Percentiles rank a stretch among this genome's conserved stretches.
These are phyloP conservation scores for Diddensiella santjacobensis DNA, from an alignment of 805 yeast genomes.

Conservation along the genomic window DNA sequence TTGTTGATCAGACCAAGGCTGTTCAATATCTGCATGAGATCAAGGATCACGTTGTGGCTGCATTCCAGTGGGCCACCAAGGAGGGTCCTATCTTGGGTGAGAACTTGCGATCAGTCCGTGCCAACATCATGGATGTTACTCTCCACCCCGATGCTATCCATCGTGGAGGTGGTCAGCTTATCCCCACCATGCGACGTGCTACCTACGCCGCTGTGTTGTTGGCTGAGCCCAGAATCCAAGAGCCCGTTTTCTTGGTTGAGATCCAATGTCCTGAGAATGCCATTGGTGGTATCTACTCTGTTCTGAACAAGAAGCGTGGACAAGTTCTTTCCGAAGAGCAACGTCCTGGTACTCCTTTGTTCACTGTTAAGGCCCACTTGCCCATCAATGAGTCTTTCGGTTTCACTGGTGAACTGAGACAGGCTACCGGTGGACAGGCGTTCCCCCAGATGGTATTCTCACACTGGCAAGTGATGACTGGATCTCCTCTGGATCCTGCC, in stretches of 20 bases:
- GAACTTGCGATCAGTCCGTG: constrained; percentile 91
- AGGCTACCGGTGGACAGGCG: constrained; percentile 99
- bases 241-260: constrained; percentile 98
- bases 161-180: constrained; percentile 99
- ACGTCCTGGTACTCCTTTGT: constrained; percentile 99
- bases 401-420: constrained; percentile 99
- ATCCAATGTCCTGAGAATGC: constrained; percentile 99
- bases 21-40: constrained; percentile 98
- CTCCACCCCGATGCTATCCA: constrained; percentile 99
- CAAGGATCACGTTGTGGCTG: constrained; percentile 99
- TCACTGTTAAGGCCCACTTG: constrained; percentile 99
- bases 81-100: constrained; percentile 99
- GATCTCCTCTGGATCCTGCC: constrained; percentile 89
- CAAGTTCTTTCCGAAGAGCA: constrained; percentile 99
- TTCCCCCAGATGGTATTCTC: constrained; percentile 99
- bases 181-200: constrained; percentile 99
- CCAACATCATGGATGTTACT: constrained; percentile 98
- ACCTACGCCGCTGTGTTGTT: constrained; percentile 97
- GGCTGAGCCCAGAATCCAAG: constrained; percentile 99
- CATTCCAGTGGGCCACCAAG: constrained; percentile 99
- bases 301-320: constrained; percentile 96
- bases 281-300: constrained; percentile 99
- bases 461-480: constrained; percentile 90
- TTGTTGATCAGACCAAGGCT: constrained; percentile 99
- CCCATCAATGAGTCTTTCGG: constrained; percentile 99